Base-by-base conservation (phyloP, 2,329 filamentous ascomycete genomes). In the Coniella vitis region DNA sequence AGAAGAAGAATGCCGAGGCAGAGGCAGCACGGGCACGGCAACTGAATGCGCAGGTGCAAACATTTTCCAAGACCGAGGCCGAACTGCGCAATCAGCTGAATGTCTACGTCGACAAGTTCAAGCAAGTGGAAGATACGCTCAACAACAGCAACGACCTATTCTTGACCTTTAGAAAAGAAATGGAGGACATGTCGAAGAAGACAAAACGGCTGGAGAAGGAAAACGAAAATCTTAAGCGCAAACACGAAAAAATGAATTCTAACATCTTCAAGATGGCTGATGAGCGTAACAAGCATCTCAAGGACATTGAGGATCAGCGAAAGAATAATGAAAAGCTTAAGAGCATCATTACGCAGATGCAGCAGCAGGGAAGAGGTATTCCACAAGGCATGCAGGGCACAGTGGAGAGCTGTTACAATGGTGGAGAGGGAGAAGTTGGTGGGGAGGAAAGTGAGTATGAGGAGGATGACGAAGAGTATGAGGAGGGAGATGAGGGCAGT, bases 181-280 rank as follows among this genome's bases (percentile, higher is more conserved):
- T 97, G 90, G 93, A 97, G 69, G 93, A 97, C 63, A 97, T 97
- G 90, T 95, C 90, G 1, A 96, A 96, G 72, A 97, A 97, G 72
- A 95, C 91, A 5, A 96, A 96, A 69, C 84, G 90, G 21, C 74
- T 98, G 46, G 93, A 98, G 66, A 95, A 95, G 69, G 93, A 98
- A 63, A 97, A 98, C 61, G 85, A 93, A 59, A 85, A 81, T 16
- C 78, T 95, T 45, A 95, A 89, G 57, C 82, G 91, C 48, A 95
- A 96, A 67, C 91, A 96, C 65, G 90, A 96, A 59, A 83, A 88
- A 41, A 94, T 90, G 21, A 93, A 93, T 61, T 84, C 87, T 57
- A 97, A 95, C 66, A 96, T 98, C 62, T 81, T 96, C 51, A 87
- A 93, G 62, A 95, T 97, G 91, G 93, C 91, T 3, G 90, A 96